Base-by-base conservation (phyloP, 2,329 filamentous ascomycete genomes). In the Grosmannia clavigera region DNA sequence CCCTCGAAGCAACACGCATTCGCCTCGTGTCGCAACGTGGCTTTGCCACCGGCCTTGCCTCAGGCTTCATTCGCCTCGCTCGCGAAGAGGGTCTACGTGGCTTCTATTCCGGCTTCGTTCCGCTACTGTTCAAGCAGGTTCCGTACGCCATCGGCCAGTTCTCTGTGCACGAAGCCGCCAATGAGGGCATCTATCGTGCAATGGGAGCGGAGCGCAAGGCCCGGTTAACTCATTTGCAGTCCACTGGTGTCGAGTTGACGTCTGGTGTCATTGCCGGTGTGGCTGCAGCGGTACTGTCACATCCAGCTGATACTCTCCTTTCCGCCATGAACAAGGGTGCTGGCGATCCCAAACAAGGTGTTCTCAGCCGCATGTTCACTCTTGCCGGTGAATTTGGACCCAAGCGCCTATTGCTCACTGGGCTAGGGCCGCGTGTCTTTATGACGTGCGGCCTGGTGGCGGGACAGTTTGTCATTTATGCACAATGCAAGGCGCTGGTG, bases 61-160 rank as follows among this genome's bases (percentile, higher is more conserved):
- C 82, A 57, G 89, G 88, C 61, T 91, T 94, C 74, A 72, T 76
- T 72, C 88, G 90, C 73, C 88, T 94, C 72, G 76, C 84, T 56
- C 84, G 83, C 70, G 85, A 83, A 68, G 89, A 94, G 74, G 88
- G 90, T 69, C 61, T 92, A 62, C 82, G 81, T 67, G 91, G 88
- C 63, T 92, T 96, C 77, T 95, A 95, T 81, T 90, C 88, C 64
- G 91, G 91, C 66, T 95, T 96, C 75, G 87, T 91, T 58, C 89
- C 89, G 33, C 85, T 92, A 67, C 80, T 91, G 65, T 90, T 89
- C 76, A 92, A 92, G 76, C 89, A 94, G 81, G 86, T 96, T 60
- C 91, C 91, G 22, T 96, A 95, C 78, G 95, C 91, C 66, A 90
- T 95, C 76, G 85, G 90, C 72, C 95, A 96, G 79, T 96, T 96